These are phyloP conservation scores for Podila verticillata DNA, from an alignment of 192 early-diverging fungal species.

Conservation along the genomic window DNA sequence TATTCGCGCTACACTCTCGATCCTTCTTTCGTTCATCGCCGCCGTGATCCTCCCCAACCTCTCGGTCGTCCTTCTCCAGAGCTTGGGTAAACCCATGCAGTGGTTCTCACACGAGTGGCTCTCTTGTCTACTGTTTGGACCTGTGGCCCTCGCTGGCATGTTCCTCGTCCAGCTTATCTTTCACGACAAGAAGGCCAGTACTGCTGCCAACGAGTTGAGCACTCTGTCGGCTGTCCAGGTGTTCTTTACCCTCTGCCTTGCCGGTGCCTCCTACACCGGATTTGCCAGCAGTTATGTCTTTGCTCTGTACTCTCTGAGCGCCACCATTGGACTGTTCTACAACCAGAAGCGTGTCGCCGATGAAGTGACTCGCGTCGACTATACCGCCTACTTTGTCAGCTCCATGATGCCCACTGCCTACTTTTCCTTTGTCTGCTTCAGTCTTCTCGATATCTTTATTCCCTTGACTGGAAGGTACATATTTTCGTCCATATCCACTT, in stretches of 20 bases:
- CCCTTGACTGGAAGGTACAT: conserved; percentile 64
- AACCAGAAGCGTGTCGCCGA: conserved; percentile 50
- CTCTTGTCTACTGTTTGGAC: conserved; percentile 61
- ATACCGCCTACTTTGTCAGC: conserved; percentile 44
- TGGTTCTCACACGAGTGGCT: conserved; percentile 74
- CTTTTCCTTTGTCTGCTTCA: conserved; percentile 55
- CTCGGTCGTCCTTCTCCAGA: conserved; percentile 33
- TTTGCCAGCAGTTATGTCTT: conserved; percentile 60
- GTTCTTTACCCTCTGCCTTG: conserved; percentile 37
- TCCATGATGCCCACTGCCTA: conserved; percentile 48
- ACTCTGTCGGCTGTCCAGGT: conserved; percentile 34
- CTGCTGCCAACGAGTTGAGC: conserved; percentile 37
- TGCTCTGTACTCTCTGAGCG: conserved; percentile 52
- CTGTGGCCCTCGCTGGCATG: conserved; percentile 57
- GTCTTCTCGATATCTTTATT: conserved; percentile 72
- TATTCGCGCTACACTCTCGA: conserved; percentile 33
- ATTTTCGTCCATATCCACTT: too few relatives aligned
- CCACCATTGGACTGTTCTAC: conserved; percentile 28
- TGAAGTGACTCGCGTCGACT: conserved; percentile 25
- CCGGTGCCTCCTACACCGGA: conserved; percentile 49
- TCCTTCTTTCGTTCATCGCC: conserved; percentile 42
- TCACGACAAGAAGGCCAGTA: conserved; percentile 44
- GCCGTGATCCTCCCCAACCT: conserved; percentile 43
- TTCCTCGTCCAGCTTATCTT: conserved; percentile 57
- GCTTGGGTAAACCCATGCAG: conserved; percentile 60